Base-by-base conservation (phyloP, 306 rosid species). In the Fragaria ananassa region DNA sequence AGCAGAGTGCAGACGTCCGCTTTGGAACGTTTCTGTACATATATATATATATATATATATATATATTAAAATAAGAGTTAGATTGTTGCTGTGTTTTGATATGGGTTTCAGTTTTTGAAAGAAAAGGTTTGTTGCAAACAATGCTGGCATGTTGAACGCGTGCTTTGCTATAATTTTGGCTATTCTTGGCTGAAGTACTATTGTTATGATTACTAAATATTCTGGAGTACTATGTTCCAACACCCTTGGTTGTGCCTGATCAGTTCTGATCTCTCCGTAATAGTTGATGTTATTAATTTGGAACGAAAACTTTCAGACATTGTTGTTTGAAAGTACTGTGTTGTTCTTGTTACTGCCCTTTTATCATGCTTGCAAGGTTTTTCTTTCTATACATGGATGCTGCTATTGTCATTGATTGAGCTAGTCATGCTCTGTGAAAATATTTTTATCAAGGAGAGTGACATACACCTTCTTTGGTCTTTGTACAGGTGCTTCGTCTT, bases 401-500 rank as follows among this genome's bases (percentile, higher is more conserved):
- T 37, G 13, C 46, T 49, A 70, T 46, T n/a, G 50, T 71, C 7
- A 31, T 31, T 78, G 64, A n/a, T 61, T 61, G 72, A 51, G 34
- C 11, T 45, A 67, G 34, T 42, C 3, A 34, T 31, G 35, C 12
- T 1, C 19, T 10, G n/a, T 80, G 45, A 35, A 44, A 49, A 25
- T 25, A 44, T 56, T 35, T n/a, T 15, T 27, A 17, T 35, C n/a
- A 0, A 19, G 53, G 74, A 37, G 50, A 75, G 49, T 70, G 15
- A 49, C 46, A 47, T 23, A 23, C 27, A 17, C 69, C 68, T 65
- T 63, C 56, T 80, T 78, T 80, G 75, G 75, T 71, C 54, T 83
- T 71, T 74, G 57, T 57, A 8, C 76, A 95, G 98, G 93, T 95
- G 68, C 95, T 95, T 74, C 92, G 92, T 54, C 97, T 95, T 67